Evolutionary conservation across 164 flowering plant species (phyloP).

Genomic region (Chimonanthus salicifolius): DNA sequence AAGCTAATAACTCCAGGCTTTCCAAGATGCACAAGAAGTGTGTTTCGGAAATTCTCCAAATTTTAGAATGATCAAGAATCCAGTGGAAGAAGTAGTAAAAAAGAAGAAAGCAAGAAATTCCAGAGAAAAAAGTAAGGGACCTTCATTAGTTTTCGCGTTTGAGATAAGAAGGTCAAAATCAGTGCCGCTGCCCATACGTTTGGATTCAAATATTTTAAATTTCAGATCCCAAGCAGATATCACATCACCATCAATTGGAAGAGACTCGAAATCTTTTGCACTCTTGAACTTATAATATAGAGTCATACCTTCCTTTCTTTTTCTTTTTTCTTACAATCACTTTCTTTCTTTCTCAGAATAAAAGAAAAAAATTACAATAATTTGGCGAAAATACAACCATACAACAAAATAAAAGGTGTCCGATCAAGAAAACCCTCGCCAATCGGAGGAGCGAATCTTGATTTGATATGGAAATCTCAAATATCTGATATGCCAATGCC

Average conservation of each 20-base stretch:
- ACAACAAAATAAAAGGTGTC: no score
- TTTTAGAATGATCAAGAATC: no score
- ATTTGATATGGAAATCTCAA: no score
- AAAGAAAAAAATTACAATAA: slow-evolving; percentile 4
- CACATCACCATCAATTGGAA: slow-evolving; percentile 88
- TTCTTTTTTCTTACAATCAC: not conserved
- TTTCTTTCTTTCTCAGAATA: slow-evolving; percentile 1
- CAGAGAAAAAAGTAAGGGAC: slow-evolving; percentile 48
- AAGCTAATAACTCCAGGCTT: no score
- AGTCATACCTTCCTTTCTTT: slow-evolving; percentile 44
- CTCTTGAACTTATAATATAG: slow-evolving; percentile 97
- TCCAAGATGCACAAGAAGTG: no score
- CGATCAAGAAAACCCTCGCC: no score
- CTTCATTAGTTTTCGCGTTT: slow-evolving; percentile 95
- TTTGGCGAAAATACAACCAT: not conserved
- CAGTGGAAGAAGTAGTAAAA: no score
- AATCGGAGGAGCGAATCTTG: no score
- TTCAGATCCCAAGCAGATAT: slow-evolving; percentile 81
- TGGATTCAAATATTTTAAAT: slow-evolving; percentile 95
- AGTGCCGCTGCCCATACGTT: slow-evolving; percentile 95
- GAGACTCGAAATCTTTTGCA: slow-evolving; percentile 93
- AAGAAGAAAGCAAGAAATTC: not conserved
- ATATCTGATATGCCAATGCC: no score
- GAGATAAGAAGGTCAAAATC: slow-evolving; percentile 94
- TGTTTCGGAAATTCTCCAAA: no score